These are phyloP conservation scores for Dictyophora rubrovolvata DNA, from an alignment of 768 basidiomycete species.

Conservation along the genomic window DNA sequence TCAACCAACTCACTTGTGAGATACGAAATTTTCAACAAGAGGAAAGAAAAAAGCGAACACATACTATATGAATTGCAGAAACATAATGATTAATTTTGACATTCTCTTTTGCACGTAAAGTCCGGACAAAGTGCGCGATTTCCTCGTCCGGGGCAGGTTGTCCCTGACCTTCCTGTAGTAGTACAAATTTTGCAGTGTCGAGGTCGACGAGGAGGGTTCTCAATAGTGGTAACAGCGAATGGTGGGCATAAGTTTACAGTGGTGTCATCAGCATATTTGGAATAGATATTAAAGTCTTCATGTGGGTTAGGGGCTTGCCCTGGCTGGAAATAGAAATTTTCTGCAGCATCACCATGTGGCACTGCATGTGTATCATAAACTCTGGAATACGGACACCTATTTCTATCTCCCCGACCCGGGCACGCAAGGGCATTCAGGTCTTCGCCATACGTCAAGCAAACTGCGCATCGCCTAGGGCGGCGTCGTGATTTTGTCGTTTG, in stretches of 20 bases:
- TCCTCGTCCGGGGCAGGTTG: slow-evolving; percentile 5
- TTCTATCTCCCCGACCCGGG: slow-evolving; percentile 6
- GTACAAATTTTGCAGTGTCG: slow-evolving; percentile 7
- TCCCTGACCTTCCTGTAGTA: not conserved
- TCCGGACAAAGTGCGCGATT: slow-evolving; percentile 2
- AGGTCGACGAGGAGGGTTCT: not conserved
- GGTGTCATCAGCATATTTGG: not conserved
- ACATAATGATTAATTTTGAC: not conserved
- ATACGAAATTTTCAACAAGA: too few species aligned
- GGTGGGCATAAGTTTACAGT: not conserved
- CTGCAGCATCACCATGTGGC: not conserved
- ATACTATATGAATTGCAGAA: not conserved
- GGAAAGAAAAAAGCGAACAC: not conserved
- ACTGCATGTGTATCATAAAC: not conserved
- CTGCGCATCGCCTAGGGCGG: slow-evolving; percentile 6
- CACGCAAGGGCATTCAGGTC: slow-evolving; percentile 3
- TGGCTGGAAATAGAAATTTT: not conserved
- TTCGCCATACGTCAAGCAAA: slow-evolving; percentile 1
- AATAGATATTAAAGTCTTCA: not conserved
- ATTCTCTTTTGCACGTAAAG: not conserved
- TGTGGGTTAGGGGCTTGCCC: not conserved
- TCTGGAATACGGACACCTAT: slow-evolving; percentile 3
- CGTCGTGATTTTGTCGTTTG: not conserved
- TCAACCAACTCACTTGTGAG: too few species aligned
- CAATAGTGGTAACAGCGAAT: not conserved